Evolutionary conservation across 2,329 filamentous ascomycete species (phyloP), one percentile per base, ranked within the genome.

Genomic region (Fusarium xyrophilum): DNA sequence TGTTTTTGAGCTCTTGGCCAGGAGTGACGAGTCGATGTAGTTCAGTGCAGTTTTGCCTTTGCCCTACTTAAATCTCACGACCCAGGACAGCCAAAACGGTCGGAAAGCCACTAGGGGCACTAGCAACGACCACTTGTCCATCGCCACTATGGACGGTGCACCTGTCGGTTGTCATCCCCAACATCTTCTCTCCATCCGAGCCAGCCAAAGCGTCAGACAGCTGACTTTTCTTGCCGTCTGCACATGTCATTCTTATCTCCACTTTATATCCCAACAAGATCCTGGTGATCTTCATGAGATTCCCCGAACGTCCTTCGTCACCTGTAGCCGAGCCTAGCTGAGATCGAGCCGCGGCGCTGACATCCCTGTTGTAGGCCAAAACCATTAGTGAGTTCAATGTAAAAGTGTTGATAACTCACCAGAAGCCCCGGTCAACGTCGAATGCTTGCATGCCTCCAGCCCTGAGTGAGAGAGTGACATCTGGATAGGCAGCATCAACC

Each of bases 1-100:
- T 6, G 6, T 7, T 2, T 13, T 23, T 1, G 11, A 19, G 2
- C 0, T 3, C 6, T 23, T 25, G 25, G 7, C 25, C 25, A 25
- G 25, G 6, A 25, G n/a, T n/a, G n/a, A n/a, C n/a, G n/a, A n/a
- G 25, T 25, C 25, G 7, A 25, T 25, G 25, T 6, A 25, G 5
- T 25, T 25, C 12, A 7, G 14, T 0, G 2, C 6, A 7, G 9
- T 3, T 2, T 6, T 19, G 30, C 8, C 8, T 19, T 2, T 25
- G 3, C 8, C 10, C 12, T 3, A 14, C 30, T 27, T 14, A 50
- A 25, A 50, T 50, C 21, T 27, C 30, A 11, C 30, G 46, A 6
- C 30, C 46, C 21, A 36, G 23, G 10, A 36, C 46, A 2, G 46
- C 46, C 17, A 50, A 27, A 2, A 50, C 17, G 1, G 46, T 27